Evolutionary conservation across 768 basidiomycete species (phyloP), one percentile per base, ranked within the genome.

Genomic region (Lyophyllum atratum): DNA sequence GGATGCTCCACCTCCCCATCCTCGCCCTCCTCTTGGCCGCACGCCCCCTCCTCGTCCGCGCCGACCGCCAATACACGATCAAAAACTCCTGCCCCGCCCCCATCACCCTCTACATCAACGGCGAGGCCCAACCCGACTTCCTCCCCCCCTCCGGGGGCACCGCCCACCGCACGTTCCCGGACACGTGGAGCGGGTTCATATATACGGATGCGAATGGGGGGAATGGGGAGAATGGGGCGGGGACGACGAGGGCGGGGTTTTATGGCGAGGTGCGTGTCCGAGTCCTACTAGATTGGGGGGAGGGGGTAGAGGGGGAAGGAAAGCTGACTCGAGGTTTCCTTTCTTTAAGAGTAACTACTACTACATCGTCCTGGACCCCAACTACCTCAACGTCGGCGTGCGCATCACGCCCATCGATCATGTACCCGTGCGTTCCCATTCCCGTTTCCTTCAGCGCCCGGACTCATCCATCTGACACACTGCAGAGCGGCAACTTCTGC

Each of bases 331-430:
- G 11, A 8, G 37, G 15, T 14, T 39, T 39, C 8, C 15, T 39
- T 8, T 39, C 8, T 9, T 39, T 6, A n/a, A 40, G 39, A 10
- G 10, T 10, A 19, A 15, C 17, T 40, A 40, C 17, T 40, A 40
- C 39, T 40, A 40, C 17, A 37, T 71, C 24, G 62, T 70, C 21
- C 59, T 61, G 29, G 70, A 73, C 48, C 59, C 59, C 9, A 50
- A 33, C 14, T 28, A 63, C 50, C 61, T 71, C 59, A 74, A 72
- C 49, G 64, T 60, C 15, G 70, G 66, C 9, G 53, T 72, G 33
- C 62, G 42, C 19, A 66, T 72, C 31, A 49, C 54, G 4, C 68
- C 70, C 25, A 17, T 52, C 1, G 60, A 66, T 31, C 55, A 59
- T 19, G 40, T 48, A 11, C 47, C 58, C 14, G 64, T 63, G 24